Evolutionary conservation across 139 green algal species (phyloP).

Genomic region (Zygnema circumcarinatum): DNA sequence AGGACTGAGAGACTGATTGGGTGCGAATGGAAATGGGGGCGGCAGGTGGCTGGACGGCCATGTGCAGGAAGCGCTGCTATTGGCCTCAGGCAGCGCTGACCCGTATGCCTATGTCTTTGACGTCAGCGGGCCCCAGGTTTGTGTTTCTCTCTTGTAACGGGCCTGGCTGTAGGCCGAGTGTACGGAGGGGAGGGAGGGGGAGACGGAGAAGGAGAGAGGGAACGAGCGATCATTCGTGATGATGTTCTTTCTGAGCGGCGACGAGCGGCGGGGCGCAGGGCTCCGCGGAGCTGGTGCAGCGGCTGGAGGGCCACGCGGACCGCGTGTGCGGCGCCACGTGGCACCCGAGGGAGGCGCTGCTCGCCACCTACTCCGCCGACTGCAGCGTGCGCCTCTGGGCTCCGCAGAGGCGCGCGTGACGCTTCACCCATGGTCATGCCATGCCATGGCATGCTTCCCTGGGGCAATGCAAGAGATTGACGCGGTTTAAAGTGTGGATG

Average conservation of each 20-base stretch:
- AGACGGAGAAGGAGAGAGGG: too few species aligned
- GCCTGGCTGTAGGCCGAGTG: background rate
- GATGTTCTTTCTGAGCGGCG: too few species aligned
- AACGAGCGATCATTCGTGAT: too few species aligned
- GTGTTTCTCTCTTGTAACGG: background rate
- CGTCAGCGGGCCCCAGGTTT: slow-evolving; percentile 20
- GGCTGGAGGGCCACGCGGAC: slow-evolving; percentile 10
- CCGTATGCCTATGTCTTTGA: slow-evolving; percentile 39
- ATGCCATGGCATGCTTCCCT: too few species aligned
- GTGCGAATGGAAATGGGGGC: background rate
- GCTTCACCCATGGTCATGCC: too few species aligned
- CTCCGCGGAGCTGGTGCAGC: slow-evolving; percentile 2
- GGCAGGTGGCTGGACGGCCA: background rate
- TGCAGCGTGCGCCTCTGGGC: background rate
- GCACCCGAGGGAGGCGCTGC: background rate
- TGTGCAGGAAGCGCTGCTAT: slow-evolving; percentile 15
- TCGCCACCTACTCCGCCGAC: slow-evolving; percentile 7
- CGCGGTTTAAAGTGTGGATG: too few species aligned
- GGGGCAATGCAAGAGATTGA: too few species aligned
- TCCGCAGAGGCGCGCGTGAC: too few species aligned
- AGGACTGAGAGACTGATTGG: too few species aligned
- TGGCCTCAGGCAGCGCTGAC: slow-evolving; percentile 39
- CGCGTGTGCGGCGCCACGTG: background rate
- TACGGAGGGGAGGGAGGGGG: too few species aligned
- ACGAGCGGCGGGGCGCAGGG: background rate